phyloP scores from a whole-genome alignment of 1,284 basidiomycete genomes.

The Leccinum solheimii region DNA sequence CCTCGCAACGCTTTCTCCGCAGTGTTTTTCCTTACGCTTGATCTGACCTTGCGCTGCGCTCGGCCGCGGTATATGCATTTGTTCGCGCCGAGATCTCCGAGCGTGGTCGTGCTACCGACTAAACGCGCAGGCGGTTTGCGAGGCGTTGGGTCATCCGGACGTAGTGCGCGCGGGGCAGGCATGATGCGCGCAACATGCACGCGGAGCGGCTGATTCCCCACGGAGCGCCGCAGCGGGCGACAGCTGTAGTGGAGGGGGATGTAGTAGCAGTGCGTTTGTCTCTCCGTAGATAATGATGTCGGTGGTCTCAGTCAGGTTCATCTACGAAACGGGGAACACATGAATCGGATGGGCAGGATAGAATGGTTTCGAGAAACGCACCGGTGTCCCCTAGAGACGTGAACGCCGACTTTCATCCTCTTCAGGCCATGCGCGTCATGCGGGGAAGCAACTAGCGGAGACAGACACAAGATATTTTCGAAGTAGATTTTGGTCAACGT shows the following conservation, averaged over 20 bases:
- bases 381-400: conserved; percentile 70
- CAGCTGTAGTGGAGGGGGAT: conserved; percentile 11
- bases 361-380: conserved; percentile 34
- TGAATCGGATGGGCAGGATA: not conserved
- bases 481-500: too few relatives aligned
- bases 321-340: conserved; percentile 36
- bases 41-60: not conserved
- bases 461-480: conserved; percentile 50
- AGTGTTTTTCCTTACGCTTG: conserved; percentile 16
- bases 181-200: conserved; percentile 61
- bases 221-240: conserved; percentile 17
- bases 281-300: conserved; percentile 70
- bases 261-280: conserved; percentile 21
- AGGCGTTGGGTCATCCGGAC: conserved; percentile 54
- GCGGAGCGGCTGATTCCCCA: conserved; percentile 36
- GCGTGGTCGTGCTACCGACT: conserved; percentile 25
- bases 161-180: conserved; percentile 47
- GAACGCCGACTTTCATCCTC: conserved; percentile 52
- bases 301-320: conserved; percentile 54
- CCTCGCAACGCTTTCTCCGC: conserved; percentile 31
- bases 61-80: too few relatives aligned
- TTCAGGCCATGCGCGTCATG: conserved; percentile 10
- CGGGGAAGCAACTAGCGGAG: conserved; percentile 39
- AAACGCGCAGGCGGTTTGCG: conserved; percentile 53
- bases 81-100: conserved; percentile 21